phyloP scores from a whole-genome alignment of 108 stramenopile genomes.

The Skeletonema potamos region DNA sequence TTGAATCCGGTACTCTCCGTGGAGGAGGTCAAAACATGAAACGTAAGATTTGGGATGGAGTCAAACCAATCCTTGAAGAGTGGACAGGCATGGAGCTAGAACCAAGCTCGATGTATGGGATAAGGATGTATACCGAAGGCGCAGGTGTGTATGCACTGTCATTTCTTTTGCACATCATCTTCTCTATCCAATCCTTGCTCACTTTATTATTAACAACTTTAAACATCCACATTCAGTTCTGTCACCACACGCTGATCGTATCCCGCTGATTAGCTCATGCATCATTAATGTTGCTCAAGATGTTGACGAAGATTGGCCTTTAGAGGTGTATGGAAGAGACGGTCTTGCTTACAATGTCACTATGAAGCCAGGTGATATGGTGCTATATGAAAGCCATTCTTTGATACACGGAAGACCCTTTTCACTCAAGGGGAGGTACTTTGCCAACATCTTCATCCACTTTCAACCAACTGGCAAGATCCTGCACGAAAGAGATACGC shows the following conservation, averaged over 20 bases:
- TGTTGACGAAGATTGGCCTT: constrained; percentile 90
- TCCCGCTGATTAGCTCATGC: constrained; percentile 86
- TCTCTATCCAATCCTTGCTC: no score
- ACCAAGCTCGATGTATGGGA: constrained; percentile 86
- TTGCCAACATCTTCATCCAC: constrained; percentile 77
- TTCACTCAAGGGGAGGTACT: constrained; percentile 81
- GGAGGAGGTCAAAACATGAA: constrained; percentile 74
- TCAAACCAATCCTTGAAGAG: constrained; percentile 72
- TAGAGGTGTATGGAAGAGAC: constrained; percentile 88
- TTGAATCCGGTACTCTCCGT: constrained; percentile 64
- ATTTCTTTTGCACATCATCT: no score
- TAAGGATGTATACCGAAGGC: constrained; percentile 76
- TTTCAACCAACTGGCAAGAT: constrained; percentile 46
- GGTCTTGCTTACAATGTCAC: constrained; percentile 81
- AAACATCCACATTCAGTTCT: no score
- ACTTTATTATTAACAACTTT: no score
- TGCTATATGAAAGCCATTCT: constrained; percentile 65
- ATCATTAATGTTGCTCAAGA: constrained; percentile 92
- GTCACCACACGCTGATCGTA: constrained; percentile 84
- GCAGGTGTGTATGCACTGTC: no score
- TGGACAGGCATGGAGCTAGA: constrained; percentile 89
- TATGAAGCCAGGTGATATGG: constrained; percentile 77
- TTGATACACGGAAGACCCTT: constrained; percentile 85
- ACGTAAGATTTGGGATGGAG: constrained; percentile 72
- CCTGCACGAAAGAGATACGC: constrained; percentile 25